Conservation (phyloP, 495 filamentous ascomycete genomes). For the Penicillium desertorum region DNA sequence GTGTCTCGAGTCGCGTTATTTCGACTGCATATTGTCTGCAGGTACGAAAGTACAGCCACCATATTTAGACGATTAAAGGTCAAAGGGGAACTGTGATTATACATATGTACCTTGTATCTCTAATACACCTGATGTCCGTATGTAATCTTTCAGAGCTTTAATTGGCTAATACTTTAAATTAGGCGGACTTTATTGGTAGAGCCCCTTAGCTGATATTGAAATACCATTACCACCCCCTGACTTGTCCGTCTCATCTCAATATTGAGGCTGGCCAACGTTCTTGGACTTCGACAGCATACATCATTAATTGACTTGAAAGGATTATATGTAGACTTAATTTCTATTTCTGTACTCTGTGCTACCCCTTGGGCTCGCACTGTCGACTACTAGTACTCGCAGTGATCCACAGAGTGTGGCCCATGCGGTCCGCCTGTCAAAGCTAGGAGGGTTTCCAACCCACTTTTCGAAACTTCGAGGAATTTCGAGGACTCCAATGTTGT, state of each 20-base stretch:
- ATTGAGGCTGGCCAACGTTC: conserved; percentile 2
- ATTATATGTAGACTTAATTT: background rate
- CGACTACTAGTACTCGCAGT: background rate
- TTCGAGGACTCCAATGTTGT: background rate
- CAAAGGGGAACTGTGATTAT: background rate
- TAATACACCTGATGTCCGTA: background rate
- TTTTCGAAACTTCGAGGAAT: background rate
- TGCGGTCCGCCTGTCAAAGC: conserved; percentile 12
- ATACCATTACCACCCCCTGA: conserved; percentile 3
- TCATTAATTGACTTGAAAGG: background rate
- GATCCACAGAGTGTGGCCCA: conserved; percentile 3
- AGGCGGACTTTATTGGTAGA: background rate
- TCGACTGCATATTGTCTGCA: background rate
- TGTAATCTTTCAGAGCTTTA: background rate
- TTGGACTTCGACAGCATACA: conserved; percentile 2
- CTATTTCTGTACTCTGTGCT: background rate
- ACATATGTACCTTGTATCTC: background rate
- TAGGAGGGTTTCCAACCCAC: background rate
- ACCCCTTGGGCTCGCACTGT: background rate
- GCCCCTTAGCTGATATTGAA: background rate
- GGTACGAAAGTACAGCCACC: background rate
- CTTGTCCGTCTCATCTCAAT: conserved; percentile 1
- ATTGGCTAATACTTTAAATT: background rate
- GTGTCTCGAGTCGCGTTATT: background rate
- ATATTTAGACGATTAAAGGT: background rate